These are phyloP conservation scores for Cyclocybe cylindracea DNA, from an alignment of 768 basidiomycete genomes.

Conservation along the genomic window DNA sequence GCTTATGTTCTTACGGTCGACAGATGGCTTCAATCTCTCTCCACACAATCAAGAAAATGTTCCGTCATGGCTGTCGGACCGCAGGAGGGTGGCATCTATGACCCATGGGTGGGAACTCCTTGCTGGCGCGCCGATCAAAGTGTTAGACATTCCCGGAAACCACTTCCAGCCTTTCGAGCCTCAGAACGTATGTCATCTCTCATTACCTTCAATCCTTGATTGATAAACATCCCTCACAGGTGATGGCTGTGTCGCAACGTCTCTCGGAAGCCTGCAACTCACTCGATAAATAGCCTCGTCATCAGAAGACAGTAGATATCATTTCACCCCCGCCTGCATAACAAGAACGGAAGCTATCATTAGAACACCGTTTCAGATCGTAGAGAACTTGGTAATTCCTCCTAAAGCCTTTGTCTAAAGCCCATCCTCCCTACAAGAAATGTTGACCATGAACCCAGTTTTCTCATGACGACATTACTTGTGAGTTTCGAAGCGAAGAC, in stretches of 20 bases:
- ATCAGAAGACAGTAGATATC: too few relatives aligned
- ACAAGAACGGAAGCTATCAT: too few relatives aligned
- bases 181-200: slow-evolving; percentile 40
- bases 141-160: slow-evolving; percentile 62
- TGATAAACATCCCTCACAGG: slow-evolving; percentile 16
- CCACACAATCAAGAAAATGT: slow-evolving; percentile 30
- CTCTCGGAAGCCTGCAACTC: slow-evolving; percentile 26
- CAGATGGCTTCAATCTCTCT: slow-evolving; percentile 40
- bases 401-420: too few relatives aligned
- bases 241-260: slow-evolving; percentile 27
- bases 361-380: too few relatives aligned
- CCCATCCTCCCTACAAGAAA: too few relatives aligned
- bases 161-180: slow-evolving; percentile 62
- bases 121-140: slow-evolving; percentile 34
- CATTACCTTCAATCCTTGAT: too few relatives aligned
- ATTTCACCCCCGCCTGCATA: too few relatives aligned
- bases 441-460: too few relatives aligned
- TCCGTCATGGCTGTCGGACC: slow-evolving; percentile 54
- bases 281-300: not conserved
- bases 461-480: too few relatives aligned
- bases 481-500: too few relatives aligned
- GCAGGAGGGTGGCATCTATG: slow-evolving; percentile 31
- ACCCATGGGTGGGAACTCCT: slow-evolving; percentile 50
- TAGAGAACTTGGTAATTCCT: too few relatives aligned
- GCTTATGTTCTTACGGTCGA: slow-evolving; percentile 55